Evolutionary conservation across 2,329 filamentous ascomycete species (phyloP), one percentile per base, ranked within the genome.

Genomic region (Magnaporthiopsis poae): DNA sequence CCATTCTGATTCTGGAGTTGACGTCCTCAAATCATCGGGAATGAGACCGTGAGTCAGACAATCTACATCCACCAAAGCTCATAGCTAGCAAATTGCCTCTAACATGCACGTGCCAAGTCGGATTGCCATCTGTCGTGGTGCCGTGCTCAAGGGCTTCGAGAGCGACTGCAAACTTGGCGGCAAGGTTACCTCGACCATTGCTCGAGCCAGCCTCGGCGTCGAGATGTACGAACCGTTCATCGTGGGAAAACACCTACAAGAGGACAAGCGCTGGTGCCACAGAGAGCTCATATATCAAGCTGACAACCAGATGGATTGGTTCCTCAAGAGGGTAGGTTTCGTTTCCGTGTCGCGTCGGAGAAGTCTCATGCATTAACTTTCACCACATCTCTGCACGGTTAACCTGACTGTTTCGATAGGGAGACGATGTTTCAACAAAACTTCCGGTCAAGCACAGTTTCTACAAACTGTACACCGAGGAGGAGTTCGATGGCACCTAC

Each of bases 51-150:
- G 29, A 65, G 59, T 36, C 8, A 8, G 35, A 3, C 11, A 8
- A 36, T 1, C 11, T 36, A 8, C 35, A 9, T 36, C 35, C 35
- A 12, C 35, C 29, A 2, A 31, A 31, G n/a, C 29, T 31, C 29
- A 31, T 5, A 5, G 29, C 29, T 31, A 2, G 29, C 29, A 31
- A 31, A 31, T 31, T 2, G 29, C 5, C 29, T 31, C 29, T 36
- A 36, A 36, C 35, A 36, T 36, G 35, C 35, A 36, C 0, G 2
- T 12, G 12, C 12, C 35, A 36, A 72, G 70, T 0, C 71, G 71
- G 68, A 70, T 69, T 1, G 70, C 71, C 0, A 71, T 73, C 13
- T 69, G 63, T 29, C 68, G 71, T 2, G 71, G 71, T 0, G 71
- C 69, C 0, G 70, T 72, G 3, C 65, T 71, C 8, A 66, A 72